These are phyloP conservation scores for Cryptosporidium sp. DNA, from an alignment of 169 alveolate genomes.

Conservation along the genomic window DNA sequence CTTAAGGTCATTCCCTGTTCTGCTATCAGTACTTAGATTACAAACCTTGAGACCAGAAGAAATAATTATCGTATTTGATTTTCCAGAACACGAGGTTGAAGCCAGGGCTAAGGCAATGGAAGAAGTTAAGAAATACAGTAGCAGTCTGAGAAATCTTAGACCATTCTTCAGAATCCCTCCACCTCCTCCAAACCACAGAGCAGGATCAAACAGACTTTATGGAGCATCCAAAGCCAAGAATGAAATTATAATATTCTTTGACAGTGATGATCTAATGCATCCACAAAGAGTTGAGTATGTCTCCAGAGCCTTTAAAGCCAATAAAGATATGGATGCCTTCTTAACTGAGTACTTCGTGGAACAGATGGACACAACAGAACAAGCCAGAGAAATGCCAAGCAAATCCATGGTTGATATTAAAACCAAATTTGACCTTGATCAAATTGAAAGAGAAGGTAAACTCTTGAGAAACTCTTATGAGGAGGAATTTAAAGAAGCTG, in stretches of 20 bases:
- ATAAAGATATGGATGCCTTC: constrained; percentile 63
- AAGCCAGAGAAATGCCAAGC: constrained; percentile 51
- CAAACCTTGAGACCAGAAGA: constrained; percentile 74
- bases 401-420: constrained; percentile 32
- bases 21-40: constrained; percentile 43
- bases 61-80: constrained; percentile 47
- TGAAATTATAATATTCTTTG: constrained; percentile 54
- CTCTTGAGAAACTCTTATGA: constrained; percentile 35
- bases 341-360: constrained; percentile 54
- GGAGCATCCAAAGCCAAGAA: constrained; percentile 70
- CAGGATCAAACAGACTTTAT: constrained; percentile 61
- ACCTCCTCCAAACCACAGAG: constrained; percentile 67
- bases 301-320: constrained; percentile 54
- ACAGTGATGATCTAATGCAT: constrained; percentile 69
- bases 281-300: constrained; percentile 68
- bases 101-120: background rate
- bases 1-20: constrained; percentile 56
- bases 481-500: constrained; percentile 43
- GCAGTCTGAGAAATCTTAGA: constrained; percentile 43
- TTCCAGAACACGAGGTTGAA: constrained; percentile 25
- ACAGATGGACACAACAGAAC: constrained; percentile 51
- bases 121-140: constrained; percentile 32
- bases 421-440: constrained; percentile 26
- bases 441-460: constrained; percentile 20
- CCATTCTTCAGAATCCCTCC: constrained; percentile 47